Conservation (phyloP, 2,329 filamentous ascomycete genomes). For the Ilyonectria sp. region DNA sequence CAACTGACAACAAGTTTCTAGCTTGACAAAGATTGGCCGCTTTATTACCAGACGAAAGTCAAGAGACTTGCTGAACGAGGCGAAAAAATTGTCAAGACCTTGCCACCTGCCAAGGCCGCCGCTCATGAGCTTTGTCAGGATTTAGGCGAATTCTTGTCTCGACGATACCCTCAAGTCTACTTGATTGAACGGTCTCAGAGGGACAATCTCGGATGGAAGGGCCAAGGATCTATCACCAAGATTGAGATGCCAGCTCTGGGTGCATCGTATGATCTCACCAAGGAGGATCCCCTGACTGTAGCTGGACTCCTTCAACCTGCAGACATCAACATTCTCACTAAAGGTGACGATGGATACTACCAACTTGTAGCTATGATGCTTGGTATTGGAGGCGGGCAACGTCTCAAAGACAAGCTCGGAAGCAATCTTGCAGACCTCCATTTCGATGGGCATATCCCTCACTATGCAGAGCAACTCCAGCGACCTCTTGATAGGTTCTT, state of each 20-base stretch:
- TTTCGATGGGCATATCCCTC: conserved; percentile 11
- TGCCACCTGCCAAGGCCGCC: conserved; percentile 1
- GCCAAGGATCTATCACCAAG: conserved; percentile 2
- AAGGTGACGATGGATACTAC: conserved; percentile 7
- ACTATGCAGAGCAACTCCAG: conserved; percentile 17
- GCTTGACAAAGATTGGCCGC: conserved; percentile 20
- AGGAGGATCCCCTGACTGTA: conserved; percentile 14
- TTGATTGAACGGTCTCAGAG: conserved; percentile 4
- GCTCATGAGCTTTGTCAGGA: conserved; percentile 18
- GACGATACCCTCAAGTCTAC: conserved; percentile 19
- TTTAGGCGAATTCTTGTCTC: conserved; percentile 12
- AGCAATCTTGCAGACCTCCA: conserved; percentile 14
- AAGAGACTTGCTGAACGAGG: conserved; percentile 9
- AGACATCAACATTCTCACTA: conserved; percentile 13
- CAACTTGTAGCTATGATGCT: conserved; percentile 21
- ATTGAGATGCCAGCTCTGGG: conserved; percentile 11
- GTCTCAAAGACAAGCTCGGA: conserved; percentile 18
- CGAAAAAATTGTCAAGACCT: conserved; percentile 10
- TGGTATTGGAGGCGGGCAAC: conserved; percentile 16
- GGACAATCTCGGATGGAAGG: conserved; percentile 4
- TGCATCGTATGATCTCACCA: conserved; percentile 11
- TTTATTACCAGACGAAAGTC: conserved; percentile 1
- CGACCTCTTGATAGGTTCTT: conserved; percentile 12
- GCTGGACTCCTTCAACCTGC: conserved; percentile 18
- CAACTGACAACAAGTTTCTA: neutral